Percentiles rank a stretch among this genome's conserved stretches.
These are phyloP conservation scores for Hortaea sp. DNA, from an alignment of 2,329 filamentous ascomycete species.

Conservation along the genomic window DNA sequence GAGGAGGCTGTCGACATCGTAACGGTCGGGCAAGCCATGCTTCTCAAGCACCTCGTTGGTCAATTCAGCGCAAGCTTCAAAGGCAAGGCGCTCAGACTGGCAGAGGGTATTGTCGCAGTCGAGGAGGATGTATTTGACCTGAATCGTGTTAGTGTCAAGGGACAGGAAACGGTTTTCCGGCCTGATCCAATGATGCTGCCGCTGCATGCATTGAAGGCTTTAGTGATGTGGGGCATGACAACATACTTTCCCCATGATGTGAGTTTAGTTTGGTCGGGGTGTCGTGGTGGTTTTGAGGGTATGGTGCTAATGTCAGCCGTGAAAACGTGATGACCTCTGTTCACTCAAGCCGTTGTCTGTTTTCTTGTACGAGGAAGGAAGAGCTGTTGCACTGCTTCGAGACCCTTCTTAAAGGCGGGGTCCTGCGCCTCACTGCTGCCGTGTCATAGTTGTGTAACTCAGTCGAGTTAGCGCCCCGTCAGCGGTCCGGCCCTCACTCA, in stretches of 20 bases:
- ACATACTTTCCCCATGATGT: conserved; percentile 19
- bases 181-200: not conserved
- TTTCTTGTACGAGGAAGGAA: too few species aligned
- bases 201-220: not conserved
- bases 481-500: too few species aligned
- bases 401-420: too few species aligned
- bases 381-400: too few species aligned
- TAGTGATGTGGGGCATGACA: not conserved
- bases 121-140: conserved; percentile 39
- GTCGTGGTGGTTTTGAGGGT: not conserved
- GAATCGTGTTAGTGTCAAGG: not conserved
- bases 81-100: conserved; percentile 80
- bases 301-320: too few species aligned
- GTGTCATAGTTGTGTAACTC: too few species aligned
- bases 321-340: too few species aligned
- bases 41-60: conserved; percentile 74
- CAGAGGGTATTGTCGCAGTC: conserved; percentile 81
- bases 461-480: too few species aligned
- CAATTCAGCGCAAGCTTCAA: conserved; percentile 81
- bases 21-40: conserved; percentile 54
- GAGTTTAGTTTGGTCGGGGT: conserved; percentile 1
- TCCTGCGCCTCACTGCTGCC: too few species aligned
- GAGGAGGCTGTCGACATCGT: conserved; percentile 71
- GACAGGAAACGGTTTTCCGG: not conserved
- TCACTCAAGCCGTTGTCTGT: too few species aligned